Conservation (phyloP, 495 filamentous ascomycete species). For the Staphylotrichum tortipilum region DNA sequence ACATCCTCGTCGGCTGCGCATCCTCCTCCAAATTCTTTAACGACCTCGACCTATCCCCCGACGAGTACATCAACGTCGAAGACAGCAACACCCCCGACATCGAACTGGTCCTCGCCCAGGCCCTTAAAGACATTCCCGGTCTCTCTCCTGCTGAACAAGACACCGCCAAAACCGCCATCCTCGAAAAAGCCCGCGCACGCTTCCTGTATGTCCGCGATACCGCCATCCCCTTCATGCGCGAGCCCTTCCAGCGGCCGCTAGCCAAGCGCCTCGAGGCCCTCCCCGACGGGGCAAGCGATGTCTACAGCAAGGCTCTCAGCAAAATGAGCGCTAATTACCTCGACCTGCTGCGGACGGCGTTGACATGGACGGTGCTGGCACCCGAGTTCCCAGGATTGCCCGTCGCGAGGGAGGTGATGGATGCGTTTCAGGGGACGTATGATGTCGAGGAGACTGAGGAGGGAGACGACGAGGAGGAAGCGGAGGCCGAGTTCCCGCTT, state of each 20-base stretch:
- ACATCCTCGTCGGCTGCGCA: conserved; percentile 11
- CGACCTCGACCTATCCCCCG: background rate
- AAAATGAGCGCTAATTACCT: conserved; percentile 21
- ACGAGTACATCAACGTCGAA: conserved; percentile 8
- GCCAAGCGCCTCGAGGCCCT: conserved; percentile 14
- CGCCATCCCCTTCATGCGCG: conserved; percentile 18
- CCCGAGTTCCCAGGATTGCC: background rate
- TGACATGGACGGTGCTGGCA: conserved; percentile 16
- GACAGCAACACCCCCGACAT: conserved; percentile 10
- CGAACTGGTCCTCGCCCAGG: background rate
- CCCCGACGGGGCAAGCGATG: conserved; percentile 14
- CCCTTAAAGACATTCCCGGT: conserved; percentile 10
- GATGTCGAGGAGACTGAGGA: background rate
- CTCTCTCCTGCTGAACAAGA: conserved; percentile 14
- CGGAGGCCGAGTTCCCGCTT: conserved; percentile 4
- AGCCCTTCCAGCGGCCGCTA: conserved; percentile 18
- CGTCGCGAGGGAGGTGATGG: conserved; percentile 17
- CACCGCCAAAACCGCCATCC: conserved; percentile 11
- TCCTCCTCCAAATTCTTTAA: conserved; percentile 5
- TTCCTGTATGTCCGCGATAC: conserved; percentile 15
- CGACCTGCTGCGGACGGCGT: conserved; percentile 17
- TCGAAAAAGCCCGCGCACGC: conserved; percentile 12
- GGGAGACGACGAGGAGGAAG: background rate
- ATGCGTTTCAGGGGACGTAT: conserved; percentile 17
- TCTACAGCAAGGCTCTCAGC: conserved; percentile 13